Evolutionary conservation across 306 rosid species (phyloP), one percentile per base, ranked within the genome.

Genomic region (Quercus dentata): DNA sequence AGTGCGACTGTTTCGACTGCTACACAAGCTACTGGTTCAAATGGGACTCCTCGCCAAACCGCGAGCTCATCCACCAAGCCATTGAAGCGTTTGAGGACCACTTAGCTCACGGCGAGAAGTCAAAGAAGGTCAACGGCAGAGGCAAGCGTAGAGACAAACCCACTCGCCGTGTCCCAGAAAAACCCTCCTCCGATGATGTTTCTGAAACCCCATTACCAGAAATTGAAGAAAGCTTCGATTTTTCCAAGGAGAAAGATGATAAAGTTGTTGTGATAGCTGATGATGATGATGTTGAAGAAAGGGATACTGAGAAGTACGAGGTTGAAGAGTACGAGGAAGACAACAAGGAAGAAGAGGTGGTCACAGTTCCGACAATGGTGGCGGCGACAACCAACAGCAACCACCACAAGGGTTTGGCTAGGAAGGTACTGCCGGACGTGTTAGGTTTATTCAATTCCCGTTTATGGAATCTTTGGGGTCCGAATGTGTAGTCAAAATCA

Each of bases 351-450:
- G 35, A 41, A 4, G 72, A 38, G 58, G 75, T 14, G 69, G 78
- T 68, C 46, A 5, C 59, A 30, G 30, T 58, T 1, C 78, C 74
- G 30, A 38, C 77, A 27, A 4, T 54, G 21, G 20, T 82, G 79
- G 73, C 89, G 75, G 85, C 73, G 84, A 79, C 73, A 81, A 77
- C 28, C 83, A 82, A 17, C 77, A 78, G 81, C 83, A 77, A 80
- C 82, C 81, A 17, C 77, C 81, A 85, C 83, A 85, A 80, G 85
- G 94, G 92, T 55, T 80, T 88, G 79, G 94, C 89, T 3, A 82
- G 94, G 76, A 90, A 88, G 81, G 92, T 90, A 51, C 84, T 87
- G 83, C 94, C 92, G 94, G 92, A 90, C 86, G 89, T 90, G 86
- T 69, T 90, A 81, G 92, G 91, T 31, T 69, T 90, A 78, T 81